These are phyloP conservation scores for Simplicillium sp. DNA, from an alignment of 2,329 filamentous ascomycete genomes.

Conservation along the genomic window DNA sequence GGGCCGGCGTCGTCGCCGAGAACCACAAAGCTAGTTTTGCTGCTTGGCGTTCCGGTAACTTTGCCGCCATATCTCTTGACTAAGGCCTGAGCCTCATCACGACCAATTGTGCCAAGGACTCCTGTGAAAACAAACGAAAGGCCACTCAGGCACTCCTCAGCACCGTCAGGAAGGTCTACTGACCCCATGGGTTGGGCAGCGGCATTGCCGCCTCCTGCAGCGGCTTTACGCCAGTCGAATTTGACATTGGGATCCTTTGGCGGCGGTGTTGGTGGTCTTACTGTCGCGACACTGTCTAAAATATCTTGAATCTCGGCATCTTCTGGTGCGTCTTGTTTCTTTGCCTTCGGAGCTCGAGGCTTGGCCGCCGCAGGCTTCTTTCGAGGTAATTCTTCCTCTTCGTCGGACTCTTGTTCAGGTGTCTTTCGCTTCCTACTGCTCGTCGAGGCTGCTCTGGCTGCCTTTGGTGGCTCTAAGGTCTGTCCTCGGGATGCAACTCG, in stretches of 20 bases:
- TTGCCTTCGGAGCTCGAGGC: slow-evolving; percentile 46
- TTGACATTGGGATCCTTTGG: slow-evolving; percentile 60
- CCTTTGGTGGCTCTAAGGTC: slow-evolving; percentile 14
- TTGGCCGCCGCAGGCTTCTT: slow-evolving; percentile 52
- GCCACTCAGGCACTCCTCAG: slow-evolving; percentile 82
- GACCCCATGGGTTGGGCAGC: slow-evolving; percentile 51
- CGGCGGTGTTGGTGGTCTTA: slow-evolving; percentile 77
- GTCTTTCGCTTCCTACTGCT: slow-evolving; percentile 48
- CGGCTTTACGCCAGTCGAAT: slow-evolving; percentile 66
- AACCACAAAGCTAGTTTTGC: slow-evolving; percentile 90
- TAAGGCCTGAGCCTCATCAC: slow-evolving; percentile 75
- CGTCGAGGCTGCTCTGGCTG: slow-evolving; percentile 17
- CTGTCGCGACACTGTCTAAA: slow-evolving; percentile 74
- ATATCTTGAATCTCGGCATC: slow-evolving; percentile 69
- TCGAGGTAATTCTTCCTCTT: slow-evolving; percentile 47
- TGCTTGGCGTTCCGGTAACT: slow-evolving; percentile 74
- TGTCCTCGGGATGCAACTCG: slow-evolving; percentile 37
- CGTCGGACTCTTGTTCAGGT: slow-evolving; percentile 41
- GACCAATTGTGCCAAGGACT: slow-evolving; percentile 66
- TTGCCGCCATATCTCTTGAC: slow-evolving; percentile 95
- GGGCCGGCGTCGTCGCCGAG: slow-evolving; percentile 86
- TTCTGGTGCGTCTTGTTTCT: slow-evolving; percentile 59
- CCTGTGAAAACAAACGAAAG: slow-evolving; percentile 95
- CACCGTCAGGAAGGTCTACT: slow-evolving; percentile 69
- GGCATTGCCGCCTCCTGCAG: slow-evolving; percentile 47